Evolutionary conservation across 208 protist species (phyloP), one percentile per base, ranked within the genome.

Genomic region (Crithidia thermophila): DNA sequence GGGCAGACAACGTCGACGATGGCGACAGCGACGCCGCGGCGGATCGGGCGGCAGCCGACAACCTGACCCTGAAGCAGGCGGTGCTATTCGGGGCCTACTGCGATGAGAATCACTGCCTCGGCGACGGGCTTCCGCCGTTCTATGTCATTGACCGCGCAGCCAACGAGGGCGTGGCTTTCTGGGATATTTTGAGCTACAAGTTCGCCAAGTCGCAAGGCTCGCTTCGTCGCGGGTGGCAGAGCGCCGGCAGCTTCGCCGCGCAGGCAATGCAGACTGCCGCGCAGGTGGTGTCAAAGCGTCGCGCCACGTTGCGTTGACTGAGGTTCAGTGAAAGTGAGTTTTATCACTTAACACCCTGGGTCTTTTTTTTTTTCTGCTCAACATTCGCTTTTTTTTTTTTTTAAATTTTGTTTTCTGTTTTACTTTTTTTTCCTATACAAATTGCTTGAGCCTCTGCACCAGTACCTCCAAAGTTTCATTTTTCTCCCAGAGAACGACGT

Each of bases 61-160:
- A 64, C 53, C 18, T 80, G 28, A 57, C 57, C 3, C 56, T 76
- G 49, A 80, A 80, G 63, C 58, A 80, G 31, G 67, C 69, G 14
- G 47, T 80, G 30, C 52, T 80, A 3, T 72, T 67, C 33, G 68
- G 68, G 4, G 63, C 45, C 3, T 66, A 67, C 52, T 74, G 67
- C 59, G 59, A 74, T 39, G 67, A 66, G 42, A 3, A 55, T 31
- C 28, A 18, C 28, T 74, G 67, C 43, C 67, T 74, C 51, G 40
- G 59, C 30, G 67, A 74, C 27, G 67, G 67, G 34, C 59, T 74
- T 34, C 51, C 67, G 43, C 67, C 67, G 8, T 74, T 74, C n/a
- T 74, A 74, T 43, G 59, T 74, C 6, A 53, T 67, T 18, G 33
- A 74, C 51, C 43, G 59, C 49, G 42, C 8, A 2, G 59, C 23